phyloP scores from a whole-genome alignment of 345 rosid species.

The Eucalyptus melliodora region DNA sequence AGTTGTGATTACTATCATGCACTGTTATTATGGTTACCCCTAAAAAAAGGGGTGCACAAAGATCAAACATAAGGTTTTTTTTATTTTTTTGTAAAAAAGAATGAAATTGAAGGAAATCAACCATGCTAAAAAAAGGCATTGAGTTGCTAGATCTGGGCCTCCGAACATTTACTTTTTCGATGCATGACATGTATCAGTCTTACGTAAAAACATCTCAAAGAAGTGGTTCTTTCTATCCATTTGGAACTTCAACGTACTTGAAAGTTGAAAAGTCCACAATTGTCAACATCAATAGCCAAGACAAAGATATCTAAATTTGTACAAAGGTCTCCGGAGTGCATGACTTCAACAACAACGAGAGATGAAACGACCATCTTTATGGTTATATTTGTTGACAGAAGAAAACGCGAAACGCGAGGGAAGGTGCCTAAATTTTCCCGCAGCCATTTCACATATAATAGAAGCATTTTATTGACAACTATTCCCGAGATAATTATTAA shows the following conservation, averaged over 20 bases:
- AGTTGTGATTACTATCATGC: no score
- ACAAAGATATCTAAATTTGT: not conserved
- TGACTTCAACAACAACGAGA: not conserved
- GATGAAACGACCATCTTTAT: not conserved
- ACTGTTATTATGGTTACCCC: not conserved
- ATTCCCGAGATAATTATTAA: not conserved
- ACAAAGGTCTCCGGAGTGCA: not conserved
- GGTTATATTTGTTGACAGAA: not conserved
- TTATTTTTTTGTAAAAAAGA: no score
- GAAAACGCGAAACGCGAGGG: not conserved
- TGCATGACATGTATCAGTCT: not conserved
- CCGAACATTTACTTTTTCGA: not conserved
- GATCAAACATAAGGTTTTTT: no score
- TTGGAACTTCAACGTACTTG: not conserved
- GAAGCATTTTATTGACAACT: not conserved
- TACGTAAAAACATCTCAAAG: not conserved
- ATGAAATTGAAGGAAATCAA: no score
- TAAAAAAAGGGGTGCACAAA: not conserved
- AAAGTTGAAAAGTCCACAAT: not conserved
- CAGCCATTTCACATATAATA: not conserved
- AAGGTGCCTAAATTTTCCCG: not conserved
- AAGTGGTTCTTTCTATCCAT: not conserved
- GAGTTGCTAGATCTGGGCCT: not conserved
- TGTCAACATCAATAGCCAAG: not conserved
- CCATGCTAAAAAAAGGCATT: not conserved